phyloP scores from a whole-genome alignment of 1,284 basidiomycete species.

The Heterobasidion parviporum region DNA sequence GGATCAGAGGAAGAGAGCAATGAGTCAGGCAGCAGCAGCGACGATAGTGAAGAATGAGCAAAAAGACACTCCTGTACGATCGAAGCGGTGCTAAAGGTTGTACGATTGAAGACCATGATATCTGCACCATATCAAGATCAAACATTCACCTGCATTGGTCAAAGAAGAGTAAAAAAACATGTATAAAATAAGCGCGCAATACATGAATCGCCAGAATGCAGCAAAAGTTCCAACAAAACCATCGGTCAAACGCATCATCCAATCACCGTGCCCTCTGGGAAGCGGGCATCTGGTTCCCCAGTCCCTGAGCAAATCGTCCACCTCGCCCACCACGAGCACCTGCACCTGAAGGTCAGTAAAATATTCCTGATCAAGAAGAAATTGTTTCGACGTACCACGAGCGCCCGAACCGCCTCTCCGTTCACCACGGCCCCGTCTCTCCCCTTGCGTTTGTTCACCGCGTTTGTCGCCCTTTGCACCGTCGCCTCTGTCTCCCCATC shows the following conservation, averaged over 20 bases:
- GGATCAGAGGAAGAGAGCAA: constrained; percentile 4
- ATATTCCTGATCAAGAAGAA: neutral
- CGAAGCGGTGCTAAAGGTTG: too few relatives aligned
- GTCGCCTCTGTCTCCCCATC: constrained; percentile 66
- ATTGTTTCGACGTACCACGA: constrained; percentile 36
- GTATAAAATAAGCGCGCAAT: too few relatives aligned
- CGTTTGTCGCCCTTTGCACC: constrained; percentile 71
- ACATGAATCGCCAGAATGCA: neutral
- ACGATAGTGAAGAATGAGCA: constrained; percentile 8
- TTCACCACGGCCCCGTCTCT: constrained; percentile 64
- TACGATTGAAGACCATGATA: too few relatives aligned
- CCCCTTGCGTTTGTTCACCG: constrained; percentile 59
- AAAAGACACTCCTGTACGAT: too few relatives aligned
- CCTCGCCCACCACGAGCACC: constrained; percentile 61
- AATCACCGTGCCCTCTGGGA: neutral
- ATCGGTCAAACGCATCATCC: neutral
- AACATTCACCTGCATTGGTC: too few relatives aligned
- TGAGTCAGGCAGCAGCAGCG: constrained; percentile 7
- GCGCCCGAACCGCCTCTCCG: constrained; percentile 38
- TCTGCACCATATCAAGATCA: too few relatives aligned
- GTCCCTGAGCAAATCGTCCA: constrained; percentile 68
- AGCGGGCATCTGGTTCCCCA: constrained; percentile 63
- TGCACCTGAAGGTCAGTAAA: neutral
- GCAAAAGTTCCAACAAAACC: neutral
- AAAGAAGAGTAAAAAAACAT: too few relatives aligned